Base-by-base conservation (phyloP, 768 basidiomycete species). In the Auriscalpium orientale region DNA sequence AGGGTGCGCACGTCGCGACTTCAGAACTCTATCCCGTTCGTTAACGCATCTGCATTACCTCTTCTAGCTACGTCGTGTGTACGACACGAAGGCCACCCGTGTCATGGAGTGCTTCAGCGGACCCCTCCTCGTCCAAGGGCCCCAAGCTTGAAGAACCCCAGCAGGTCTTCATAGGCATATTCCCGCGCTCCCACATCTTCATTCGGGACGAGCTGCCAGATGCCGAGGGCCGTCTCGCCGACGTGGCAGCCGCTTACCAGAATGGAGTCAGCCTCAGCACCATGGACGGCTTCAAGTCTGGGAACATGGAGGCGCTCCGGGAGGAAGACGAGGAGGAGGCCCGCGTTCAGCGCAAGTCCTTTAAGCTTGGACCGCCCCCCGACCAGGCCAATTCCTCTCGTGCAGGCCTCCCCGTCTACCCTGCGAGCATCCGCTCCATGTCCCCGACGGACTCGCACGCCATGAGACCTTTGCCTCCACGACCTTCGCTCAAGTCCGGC, bases 101-200 rank as follows among this genome's bases (percentile, higher is more conserved):
- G 16, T 79, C 81, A 56, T 87, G 84, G 84, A 74, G 80, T 15
- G 67, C 76, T 2, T 71, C 73, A 11, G 73, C 82, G 48, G 87
- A 87, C 67, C 80, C 84, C 1, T 81, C 81, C 4, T 67, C 72
- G 4, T 68, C 72, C 18, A 82, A 77, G 58, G 70, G 79, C 3
- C 74, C 82, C 4, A 87, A 83, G 63, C 75, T 80, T 3, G 89
- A 89, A 67, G 89, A 90, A 64, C 79, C 83, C 0, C 89, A 91
- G 56, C 89, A 91, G 64, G 91, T 97, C 34, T 90, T 91, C 70
- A 91, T 95, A 54, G 94, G 94, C 53, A 95, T 97, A 56, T 95
- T 97, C 65, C 94, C 94, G 1, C 88, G 88, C 1, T 87, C 89
- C 8, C 90, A 93, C 70, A 87, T 95, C 47, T 84, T 86, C 65